These are phyloP conservation scores for Tilletia walkeri DNA, from an alignment of 1,284 basidiomycete genomes.

Conservation along the genomic window DNA sequence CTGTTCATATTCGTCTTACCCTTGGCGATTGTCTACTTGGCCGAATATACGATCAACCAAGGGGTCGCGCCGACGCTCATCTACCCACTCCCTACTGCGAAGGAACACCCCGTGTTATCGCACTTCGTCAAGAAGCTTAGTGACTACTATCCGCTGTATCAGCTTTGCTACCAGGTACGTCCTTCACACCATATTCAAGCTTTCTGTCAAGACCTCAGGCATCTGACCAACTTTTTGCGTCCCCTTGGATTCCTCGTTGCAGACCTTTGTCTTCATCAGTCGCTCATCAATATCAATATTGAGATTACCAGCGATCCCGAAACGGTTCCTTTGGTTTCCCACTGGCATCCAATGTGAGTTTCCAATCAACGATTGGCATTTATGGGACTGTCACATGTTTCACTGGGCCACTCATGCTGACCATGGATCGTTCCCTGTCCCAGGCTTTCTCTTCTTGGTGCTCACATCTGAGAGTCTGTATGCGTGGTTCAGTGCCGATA, in stretches of 20 bases:
- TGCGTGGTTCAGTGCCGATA: constrained; percentile 46
- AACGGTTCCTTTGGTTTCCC: constrained; percentile 69
- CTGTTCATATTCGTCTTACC: constrained; percentile 49
- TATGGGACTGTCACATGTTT: too few relatives aligned
- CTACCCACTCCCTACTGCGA: constrained; percentile 74
- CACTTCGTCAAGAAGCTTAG: constrained; percentile 77
- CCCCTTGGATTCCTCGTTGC: constrained; percentile 60
- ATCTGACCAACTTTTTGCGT: too few relatives aligned
- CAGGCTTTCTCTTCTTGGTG: constrained; percentile 63
- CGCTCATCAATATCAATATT: constrained; percentile 82
- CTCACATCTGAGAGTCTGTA: constrained; percentile 65
- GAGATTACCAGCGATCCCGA: constrained; percentile 78
- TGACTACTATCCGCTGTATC: constrained; percentile 83
- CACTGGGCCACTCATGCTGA: background rate
- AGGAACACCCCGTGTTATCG: constrained; percentile 66
- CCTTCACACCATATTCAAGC: background rate
- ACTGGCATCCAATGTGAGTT: constrained; percentile 64
- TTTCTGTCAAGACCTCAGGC: too few relatives aligned
- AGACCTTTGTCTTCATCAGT: constrained; percentile 91
- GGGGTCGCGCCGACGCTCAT: constrained; percentile 75
- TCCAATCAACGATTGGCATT: too few relatives aligned
- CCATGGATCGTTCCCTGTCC: background rate
- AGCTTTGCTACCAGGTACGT: constrained; percentile 53
- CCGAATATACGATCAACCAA: constrained; percentile 55
- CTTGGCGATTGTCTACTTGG: constrained; percentile 51